A percentile compares a stretch with the other conserved stretches of the same genome.
phyloP scores from a whole-genome alignment of 2,329 filamentous ascomycete genomes.

The Ceratocystis variospora region DNA sequence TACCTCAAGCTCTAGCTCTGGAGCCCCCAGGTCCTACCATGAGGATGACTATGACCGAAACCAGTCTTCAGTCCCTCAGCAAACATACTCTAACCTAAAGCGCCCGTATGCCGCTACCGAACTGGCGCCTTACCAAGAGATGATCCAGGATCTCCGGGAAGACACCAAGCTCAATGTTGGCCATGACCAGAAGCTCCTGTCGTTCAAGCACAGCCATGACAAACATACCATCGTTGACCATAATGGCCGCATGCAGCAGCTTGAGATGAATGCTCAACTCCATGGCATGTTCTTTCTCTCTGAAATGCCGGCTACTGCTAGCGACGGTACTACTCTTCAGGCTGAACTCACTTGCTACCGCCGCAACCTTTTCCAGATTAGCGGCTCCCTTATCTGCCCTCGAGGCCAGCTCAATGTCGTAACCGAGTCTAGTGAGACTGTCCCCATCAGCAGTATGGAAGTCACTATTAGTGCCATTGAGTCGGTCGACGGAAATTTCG shows the following conservation, averaged over 20 bases:
- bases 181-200: constrained; percentile 47
- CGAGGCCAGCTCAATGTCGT: constrained; percentile 65
- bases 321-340: constrained; percentile 45
- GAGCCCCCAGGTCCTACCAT: constrained; percentile 9
- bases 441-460: constrained; percentile 71
- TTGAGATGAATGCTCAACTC: constrained; percentile 57
- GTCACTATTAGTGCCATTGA: constrained; percentile 84
- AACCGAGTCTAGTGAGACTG: constrained; percentile 69
- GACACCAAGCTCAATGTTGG: constrained; percentile 45
- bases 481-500: constrained; percentile 80
- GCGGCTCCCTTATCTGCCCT: constrained; percentile 71
- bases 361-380: constrained; percentile 90
- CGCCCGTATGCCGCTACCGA: constrained; percentile 40
- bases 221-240: constrained; percentile 48
- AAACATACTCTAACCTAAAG: constrained; percentile 44
- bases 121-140: constrained; percentile 41
- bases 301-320: constrained; percentile 54
- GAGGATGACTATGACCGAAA: constrained; percentile 37
- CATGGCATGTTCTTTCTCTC: constrained; percentile 85
- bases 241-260: constrained; percentile 45
- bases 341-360: constrained; percentile 91
- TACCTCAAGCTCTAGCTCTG: background rate
- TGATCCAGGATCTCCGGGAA: constrained; percentile 46
- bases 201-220: constrained; percentile 43
- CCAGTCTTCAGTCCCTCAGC: constrained; percentile 27